Evolutionary conservation across 2,329 filamentous ascomycete species (phyloP), one percentile per base, ranked within the genome.

Genomic region (Hymenotorrendiella dingleyae): DNA sequence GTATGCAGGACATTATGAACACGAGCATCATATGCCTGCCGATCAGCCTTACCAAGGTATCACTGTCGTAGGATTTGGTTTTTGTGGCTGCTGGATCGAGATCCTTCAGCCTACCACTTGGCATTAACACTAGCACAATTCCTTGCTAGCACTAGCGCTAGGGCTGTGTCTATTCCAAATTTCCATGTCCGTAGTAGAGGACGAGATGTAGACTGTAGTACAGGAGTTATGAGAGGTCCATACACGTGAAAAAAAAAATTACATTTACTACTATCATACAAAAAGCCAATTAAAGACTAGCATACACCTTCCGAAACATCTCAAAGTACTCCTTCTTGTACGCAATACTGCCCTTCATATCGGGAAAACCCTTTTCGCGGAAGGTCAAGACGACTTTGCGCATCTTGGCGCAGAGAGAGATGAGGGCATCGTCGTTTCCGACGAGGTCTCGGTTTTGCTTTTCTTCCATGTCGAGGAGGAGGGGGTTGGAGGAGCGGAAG

Each of bases 311-410:
- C 19, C 53, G 36, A 36, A 54, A 54, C 33, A 51, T 42, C 27
- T 54, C 46, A 37, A 55, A 55, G 36, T 54, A 49, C 24, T 48
- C 49, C 38, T 51, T 55, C 22, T 34, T 42, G 36, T 51, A 55
- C 9, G 47, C 49, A 33, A 55, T 52, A 45, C 53, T 55, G 6
- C 53, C 53, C 29, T 54, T 55, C 46, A 54, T 47, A 22, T 55
- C 49, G n/a, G 48, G 44, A 42, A 46, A 47, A 2, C 52, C 54
- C 16, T 47, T 55, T 11, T 52, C 45, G 9, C 48, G 48, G 14
- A 58, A 57, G 4, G 14, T 43, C 27, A 56, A 17, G 6, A 58
- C 45, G 7, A 53, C 52, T 12, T 46, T 52, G 16, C 47, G 41
- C 50, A 58, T 48, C 21, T 48, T 39, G 7, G 32, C 43, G 4